These are phyloP conservation scores for Ceratocystis lukuohia DNA, from an alignment of 2,329 filamentous ascomycete genomes.

Conservation along the genomic window DNA sequence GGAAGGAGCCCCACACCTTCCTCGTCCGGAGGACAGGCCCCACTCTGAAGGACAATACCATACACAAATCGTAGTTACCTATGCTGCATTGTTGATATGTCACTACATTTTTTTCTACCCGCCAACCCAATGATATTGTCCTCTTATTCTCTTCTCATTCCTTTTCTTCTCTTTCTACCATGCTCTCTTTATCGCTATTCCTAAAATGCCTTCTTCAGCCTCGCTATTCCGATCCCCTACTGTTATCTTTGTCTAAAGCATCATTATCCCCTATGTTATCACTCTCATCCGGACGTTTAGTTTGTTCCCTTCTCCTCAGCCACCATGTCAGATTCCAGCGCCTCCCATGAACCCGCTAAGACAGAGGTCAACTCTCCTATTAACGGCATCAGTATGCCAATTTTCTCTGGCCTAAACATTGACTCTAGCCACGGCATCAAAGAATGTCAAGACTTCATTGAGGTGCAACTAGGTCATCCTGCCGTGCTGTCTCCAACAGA, in stretches of 20 bases:
- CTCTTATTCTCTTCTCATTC: neutral
- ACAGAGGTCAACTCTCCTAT: neutral
- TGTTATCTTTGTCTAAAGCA: neutral
- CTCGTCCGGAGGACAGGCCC: neutral
- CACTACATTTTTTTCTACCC: neutral
- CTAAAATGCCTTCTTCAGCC: neutral
- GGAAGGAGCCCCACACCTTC: neutral
- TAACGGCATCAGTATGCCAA: neutral
- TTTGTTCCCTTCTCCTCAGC: neutral
- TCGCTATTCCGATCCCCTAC: neutral
- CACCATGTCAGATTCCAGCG: neutral
- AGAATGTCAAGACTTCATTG: constrained; percentile 4
- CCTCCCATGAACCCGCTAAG: neutral
- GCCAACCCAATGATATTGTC: neutral
- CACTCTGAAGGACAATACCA: neutral
- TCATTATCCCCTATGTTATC: neutral
- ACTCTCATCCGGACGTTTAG: neutral
- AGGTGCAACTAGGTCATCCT: neutral
- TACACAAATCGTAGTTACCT: neutral
- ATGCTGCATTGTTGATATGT: neutral
- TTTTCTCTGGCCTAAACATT: neutral
- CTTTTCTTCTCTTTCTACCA: neutral
- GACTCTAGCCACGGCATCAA: neutral
- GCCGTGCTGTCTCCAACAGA: neutral
- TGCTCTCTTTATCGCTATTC: neutral